Evolutionary conservation across 2,329 filamentous ascomycete genomes (phyloP), one percentile per base, ranked within the genome.

Genomic region (Phaeophleospora eucalypticola): DNA sequence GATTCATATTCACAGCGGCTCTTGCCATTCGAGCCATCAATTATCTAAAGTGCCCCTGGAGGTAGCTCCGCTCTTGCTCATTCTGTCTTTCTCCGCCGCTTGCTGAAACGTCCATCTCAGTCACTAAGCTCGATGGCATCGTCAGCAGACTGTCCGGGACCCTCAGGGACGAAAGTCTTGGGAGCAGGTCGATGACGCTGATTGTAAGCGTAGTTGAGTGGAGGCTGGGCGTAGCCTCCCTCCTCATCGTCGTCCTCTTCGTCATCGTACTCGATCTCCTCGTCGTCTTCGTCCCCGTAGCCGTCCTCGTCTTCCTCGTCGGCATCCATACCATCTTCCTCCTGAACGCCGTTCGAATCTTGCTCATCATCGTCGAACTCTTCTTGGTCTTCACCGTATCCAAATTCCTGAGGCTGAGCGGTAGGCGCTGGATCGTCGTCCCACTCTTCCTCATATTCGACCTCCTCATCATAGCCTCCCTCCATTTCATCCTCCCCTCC

Each of bases 111-210:
- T 37, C 33, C 21, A 46, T 14, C 21, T 56, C 52, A 62, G 44
- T 62, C 60, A 37, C 60, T 61, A 16, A 60, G 51, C 49, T 60
- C 58, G 38, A 60, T 59, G 9, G 57, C 58, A 14, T 59, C 58
- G 10, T 58, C 55, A 14, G 18, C 47, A 20, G 50, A 54, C 9
- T 37, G 39, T 4, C 54, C 54, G 15, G 53, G 45, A 9, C 9
- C 44, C 37, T 59, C 54, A 37, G 61, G 35, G 14, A 46, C 54
- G n/a, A 54, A 53, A 24, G 47, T 41, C 21, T 44, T 35, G 7
- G 37, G 46, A 3, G 32, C 19, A 18, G 43, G 47, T 15, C 21
- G 15, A 14, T 35, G 15, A 9, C 40, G 35, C 12, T 38, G 29
- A 33, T 44, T 48, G 36, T 36, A 44, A 34, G 36, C 45, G 42